Evolutionary conservation across 148 eudicot species (phyloP).

Genomic region (Diospyros kaki): DNA sequence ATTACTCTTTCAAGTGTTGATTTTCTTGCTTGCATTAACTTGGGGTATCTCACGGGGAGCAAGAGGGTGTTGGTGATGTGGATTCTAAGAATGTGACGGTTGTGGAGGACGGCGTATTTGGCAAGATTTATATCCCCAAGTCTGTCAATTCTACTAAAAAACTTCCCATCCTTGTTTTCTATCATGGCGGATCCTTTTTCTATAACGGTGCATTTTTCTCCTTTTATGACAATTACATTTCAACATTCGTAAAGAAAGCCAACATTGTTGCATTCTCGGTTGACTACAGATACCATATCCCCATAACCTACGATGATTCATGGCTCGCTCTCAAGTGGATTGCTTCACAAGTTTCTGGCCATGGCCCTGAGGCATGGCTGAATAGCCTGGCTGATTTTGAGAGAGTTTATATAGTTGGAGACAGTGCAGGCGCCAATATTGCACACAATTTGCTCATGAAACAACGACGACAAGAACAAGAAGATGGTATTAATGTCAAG

Average conservation of each 20-base stretch:
- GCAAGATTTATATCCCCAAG: background rate
- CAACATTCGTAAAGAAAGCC: slow-evolving; percentile 6
- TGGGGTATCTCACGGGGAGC: too few relatives aligned
- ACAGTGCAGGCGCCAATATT: slow-evolving; percentile 37
- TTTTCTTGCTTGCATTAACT: too few relatives aligned
- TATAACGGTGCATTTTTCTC: slow-evolving; percentile 11
- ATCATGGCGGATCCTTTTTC: slow-evolving; percentile 36
- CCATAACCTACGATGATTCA: slow-evolving; percentile 30
- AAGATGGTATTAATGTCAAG: background rate
- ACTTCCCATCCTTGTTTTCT: slow-evolving; percentile 35
- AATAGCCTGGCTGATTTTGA: slow-evolving; percentile 19
- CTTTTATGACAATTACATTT: background rate
- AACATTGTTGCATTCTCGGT: slow-evolving; percentile 20
- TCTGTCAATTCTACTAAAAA: background rate
- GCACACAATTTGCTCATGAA: slow-evolving; percentile 31
- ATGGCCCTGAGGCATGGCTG: slow-evolving; percentile 30
- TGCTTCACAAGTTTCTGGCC: slow-evolving; percentile 12
- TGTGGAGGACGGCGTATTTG: background rate
- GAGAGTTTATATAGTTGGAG: slow-evolving; percentile 21
- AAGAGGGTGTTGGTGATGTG: too few relatives aligned
- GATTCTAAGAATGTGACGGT: background rate
- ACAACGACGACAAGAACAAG: slow-evolving; percentile 5
- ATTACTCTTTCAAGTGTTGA: too few relatives aligned
- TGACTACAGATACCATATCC: slow-evolving; percentile 36
- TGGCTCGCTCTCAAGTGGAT: slow-evolving; percentile 36